A percentile compares a stretch with the other conserved stretches of the same genome.
phyloP scores from a whole-genome alignment of 441 rosid genomes.

The Eruca vesicaria region DNA sequence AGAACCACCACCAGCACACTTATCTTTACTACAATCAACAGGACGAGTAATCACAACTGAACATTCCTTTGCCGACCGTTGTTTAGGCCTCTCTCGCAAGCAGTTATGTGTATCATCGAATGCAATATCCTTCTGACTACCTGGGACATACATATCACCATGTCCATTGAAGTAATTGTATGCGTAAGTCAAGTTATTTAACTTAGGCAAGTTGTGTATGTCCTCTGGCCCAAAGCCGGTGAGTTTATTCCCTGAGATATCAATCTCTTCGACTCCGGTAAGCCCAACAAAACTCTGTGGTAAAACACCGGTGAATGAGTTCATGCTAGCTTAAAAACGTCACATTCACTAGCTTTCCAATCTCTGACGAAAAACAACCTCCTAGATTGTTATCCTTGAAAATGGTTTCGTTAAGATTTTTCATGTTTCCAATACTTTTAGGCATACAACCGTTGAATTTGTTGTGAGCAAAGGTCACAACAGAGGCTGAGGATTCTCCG shows the following conservation, averaged over 20 bases:
- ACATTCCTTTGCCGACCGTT: conserved; percentile 46
- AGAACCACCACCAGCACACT: conserved; percentile 48
- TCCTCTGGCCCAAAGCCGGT: conserved; percentile 55
- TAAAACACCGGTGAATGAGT: conserved; percentile 52
- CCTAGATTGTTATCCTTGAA: conserved; percentile 51
- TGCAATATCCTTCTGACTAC: conserved; percentile 36
- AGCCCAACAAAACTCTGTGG: conserved; percentile 46
- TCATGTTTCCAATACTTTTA: conserved; percentile 61
- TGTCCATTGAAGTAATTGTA: conserved; percentile 61
- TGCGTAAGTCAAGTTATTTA: conserved; percentile 57
- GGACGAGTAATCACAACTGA: conserved; percentile 49
- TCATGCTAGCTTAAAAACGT: conserved; percentile 55
- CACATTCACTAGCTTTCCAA: conserved; percentile 51
- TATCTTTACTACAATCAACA: conserved; percentile 73
- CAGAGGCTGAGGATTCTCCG: conserved; percentile 59
- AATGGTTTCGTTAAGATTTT: conserved; percentile 59
- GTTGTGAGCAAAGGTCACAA: conserved; percentile 73
- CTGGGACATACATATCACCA: conserved; percentile 45
- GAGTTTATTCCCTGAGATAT: conserved; percentile 53
- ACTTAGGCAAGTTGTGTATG: conserved; percentile 55
- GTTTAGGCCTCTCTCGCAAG: conserved; percentile 51
- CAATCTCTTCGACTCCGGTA: conserved; percentile 44
- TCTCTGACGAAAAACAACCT: conserved; percentile 74
- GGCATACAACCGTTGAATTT: conserved; percentile 80
- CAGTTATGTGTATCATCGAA: conserved; percentile 63